Base-by-base conservation (phyloP, 1,284 basidiomycete species). In the Rhodotorula sp. region DNA sequence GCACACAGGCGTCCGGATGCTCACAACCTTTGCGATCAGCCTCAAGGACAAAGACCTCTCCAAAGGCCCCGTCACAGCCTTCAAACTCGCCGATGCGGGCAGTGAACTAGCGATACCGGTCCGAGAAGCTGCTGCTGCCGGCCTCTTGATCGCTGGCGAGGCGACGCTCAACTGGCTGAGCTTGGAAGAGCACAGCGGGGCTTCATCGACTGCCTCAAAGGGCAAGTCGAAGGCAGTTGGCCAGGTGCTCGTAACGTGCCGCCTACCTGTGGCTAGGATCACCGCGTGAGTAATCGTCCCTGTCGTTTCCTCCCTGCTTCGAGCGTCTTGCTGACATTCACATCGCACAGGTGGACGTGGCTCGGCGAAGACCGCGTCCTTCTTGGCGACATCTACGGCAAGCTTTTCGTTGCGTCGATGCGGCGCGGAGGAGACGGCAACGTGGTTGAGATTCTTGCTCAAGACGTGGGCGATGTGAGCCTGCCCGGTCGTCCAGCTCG, bases 381-480 rank as follows among this genome's bases (percentile, higher is more conserved):
- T 24, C 80, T 94, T 20, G 90, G 90, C 2, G 93, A 95, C 76
- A 83, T 83, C n/a, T 90, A 85, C 76, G 93, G 93, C 24, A 85
- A 86, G 61, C 82, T 94, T 24, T 84, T 85, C 8, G 79, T 90
- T 66, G 11, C 79, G 83, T 39, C 82, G 81, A 0, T 82, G 13
- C 11, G 30, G 39, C 29, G 47, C 24, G 8, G 29, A 6, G 27
- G n/a, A 29, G 13, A 36, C 11, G 32, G 54, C 4, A 29, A n/a
- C 27, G 67, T 70, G 11, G 44, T 47, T 22, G 36, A 24, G 4
- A 52, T 94, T n/a, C 81, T 85, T 4, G 82, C 89, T 10, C 76
- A 89, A 24, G 87, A 89, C 44, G 81, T 93, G 10, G 92, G 92
- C 77, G 85, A 89, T 81, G 91, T 61, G 48, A 52, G 59, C 30